phyloP scores from a whole-genome alignment of 176 grass and related monocot genomes.

The Tillandsia leiboldiana region DNA sequence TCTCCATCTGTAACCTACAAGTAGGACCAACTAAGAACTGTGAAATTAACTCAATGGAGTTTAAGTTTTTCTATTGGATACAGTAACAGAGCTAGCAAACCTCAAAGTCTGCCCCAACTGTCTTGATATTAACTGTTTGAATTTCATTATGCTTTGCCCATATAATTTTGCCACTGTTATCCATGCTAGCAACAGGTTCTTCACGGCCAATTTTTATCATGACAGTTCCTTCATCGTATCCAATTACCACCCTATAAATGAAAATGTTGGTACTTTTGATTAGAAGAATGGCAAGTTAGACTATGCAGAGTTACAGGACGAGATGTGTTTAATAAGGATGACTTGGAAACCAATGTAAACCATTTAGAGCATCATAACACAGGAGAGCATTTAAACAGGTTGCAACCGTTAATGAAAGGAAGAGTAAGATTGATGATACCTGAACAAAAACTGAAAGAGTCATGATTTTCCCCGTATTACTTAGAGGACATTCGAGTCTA shows the following conservation, averaged over 20 bases:
- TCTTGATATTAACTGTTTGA: constrained; percentile 96
- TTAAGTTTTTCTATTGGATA: not conserved
- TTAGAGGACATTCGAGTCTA: not conserved
- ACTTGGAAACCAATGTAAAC: not conserved
- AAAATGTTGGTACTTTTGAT: constrained; percentile 5
- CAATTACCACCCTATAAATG: constrained; percentile 77
- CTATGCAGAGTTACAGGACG: constrained; percentile 4
- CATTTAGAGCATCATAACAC: not conserved
- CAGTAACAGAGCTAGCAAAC: constrained; percentile 25
- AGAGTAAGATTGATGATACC: not conserved
- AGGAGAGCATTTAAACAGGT: not conserved
- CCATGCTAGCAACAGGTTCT: constrained; percentile 97
- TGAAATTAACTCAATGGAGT: constrained; percentile 7
- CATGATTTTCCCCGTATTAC: not conserved
- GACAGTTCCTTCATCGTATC: constrained; percentile 92
- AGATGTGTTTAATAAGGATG: not conserved
- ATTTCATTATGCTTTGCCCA: constrained; percentile 99
- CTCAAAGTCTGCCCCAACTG: constrained; percentile 75
- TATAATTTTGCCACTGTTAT: constrained; percentile 89
- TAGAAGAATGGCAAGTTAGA: constrained; percentile 14
- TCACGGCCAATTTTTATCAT: constrained; percentile 99
- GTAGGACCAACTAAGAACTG: constrained; percentile 10
- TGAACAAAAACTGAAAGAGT: not conserved
- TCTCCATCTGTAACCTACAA: constrained; percentile 78
- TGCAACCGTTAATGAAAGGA: not conserved